Evolutionary conservation across 352 stramenopile genomes (phyloP).

Genomic region (Saprolegnia parasitica): DNA sequence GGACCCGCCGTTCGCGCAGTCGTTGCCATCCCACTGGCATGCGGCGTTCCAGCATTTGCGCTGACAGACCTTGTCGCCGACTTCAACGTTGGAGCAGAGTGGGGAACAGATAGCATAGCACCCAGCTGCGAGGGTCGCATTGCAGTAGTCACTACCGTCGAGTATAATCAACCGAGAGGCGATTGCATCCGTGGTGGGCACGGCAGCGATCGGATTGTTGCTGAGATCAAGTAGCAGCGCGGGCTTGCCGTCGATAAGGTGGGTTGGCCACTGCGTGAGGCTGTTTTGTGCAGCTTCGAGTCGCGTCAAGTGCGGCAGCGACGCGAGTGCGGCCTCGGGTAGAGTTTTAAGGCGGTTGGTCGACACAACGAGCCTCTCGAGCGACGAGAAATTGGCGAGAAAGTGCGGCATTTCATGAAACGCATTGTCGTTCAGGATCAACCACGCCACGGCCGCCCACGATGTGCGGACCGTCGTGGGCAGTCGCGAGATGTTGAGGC

Average conservation of each 20-base stretch:
- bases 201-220: not conserved
- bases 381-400: not conserved
- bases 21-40: too few species aligned
- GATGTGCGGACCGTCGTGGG: not conserved
- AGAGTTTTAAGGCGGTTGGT: not conserved
- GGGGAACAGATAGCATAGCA: not conserved
- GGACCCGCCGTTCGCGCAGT: too few species aligned
- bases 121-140: not conserved
- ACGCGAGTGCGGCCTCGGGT: not conserved
- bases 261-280: not conserved
- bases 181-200: not conserved
- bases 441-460: not conserved
- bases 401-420: not conserved
- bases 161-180: not conserved
- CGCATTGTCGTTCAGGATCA: not conserved
- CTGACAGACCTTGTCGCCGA: not conserved
- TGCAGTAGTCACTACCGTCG: not conserved
- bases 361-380: not conserved
- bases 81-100: conserved; percentile 5
- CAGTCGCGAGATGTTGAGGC: not conserved
- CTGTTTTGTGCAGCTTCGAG: not conserved
- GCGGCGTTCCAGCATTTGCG: not conserved
- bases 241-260: not conserved
- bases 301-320: not conserved
- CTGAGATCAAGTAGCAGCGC: not conserved